Base-by-base conservation (phyloP, 805 yeast species). In the Metschnikowia cubensis region DNA sequence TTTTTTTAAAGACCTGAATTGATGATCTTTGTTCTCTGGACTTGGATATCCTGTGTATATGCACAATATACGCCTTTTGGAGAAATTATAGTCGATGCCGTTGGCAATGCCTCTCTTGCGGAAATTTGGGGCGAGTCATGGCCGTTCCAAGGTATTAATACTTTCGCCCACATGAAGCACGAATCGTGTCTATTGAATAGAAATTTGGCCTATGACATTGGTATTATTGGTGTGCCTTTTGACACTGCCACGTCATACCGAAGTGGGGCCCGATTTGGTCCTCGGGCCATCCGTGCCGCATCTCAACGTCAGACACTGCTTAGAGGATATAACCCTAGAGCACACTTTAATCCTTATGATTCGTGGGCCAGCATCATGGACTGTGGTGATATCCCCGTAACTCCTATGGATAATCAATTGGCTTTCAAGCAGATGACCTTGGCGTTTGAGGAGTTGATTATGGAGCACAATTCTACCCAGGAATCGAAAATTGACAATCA, bases 201-300 rank as follows among this genome's bases (percentile, higher is more conserved):
- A 39, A 71, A 75, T 4, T 53, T 63, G 6, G 59, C 69, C 1
- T 89, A 75, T 57, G 96, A 88, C 58, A 77, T 88, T 44, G 96
- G 84, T 0, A 55, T 88, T 13, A 74, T 87, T 49, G 96, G 96
- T 4, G 84, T 85, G 1, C 95, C 95, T 0, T 88, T 87, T 58
- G 96, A 87, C 61, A 87, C 94, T 6, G 92, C 92, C 0, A 84
- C 83, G 0, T 77, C 90, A 0, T 87, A 82, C 64, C 74, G 95
- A 45, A 79, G 91, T 0, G 95, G 96, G 6, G 91, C 95, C 2
- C 69, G 96, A 48, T 87, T 87, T 66, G 96, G 96, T 2, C 96
- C 92, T 3, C 67, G 83, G 45, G 85, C 87, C 11, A 83, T 85
- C 45, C 69, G 91, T 55, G 69, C 76, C 2, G 87, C 87, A 2